Evolutionary conservation across 306 rosid genomes (phyloP).

Genomic region (Vicia faba): DNA sequence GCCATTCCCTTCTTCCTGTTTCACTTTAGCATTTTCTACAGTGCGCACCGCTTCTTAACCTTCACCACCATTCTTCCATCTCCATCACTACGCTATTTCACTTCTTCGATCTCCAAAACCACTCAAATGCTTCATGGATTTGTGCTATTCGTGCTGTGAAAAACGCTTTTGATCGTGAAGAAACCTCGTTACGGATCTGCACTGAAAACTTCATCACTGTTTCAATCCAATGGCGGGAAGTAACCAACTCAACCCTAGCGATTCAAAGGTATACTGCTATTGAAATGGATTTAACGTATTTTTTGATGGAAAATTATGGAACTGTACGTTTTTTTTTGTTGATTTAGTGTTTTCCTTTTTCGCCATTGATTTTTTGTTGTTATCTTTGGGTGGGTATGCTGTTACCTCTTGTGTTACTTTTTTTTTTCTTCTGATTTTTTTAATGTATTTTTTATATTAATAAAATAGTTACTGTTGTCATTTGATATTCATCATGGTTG

Average conservation of each 20-base stretch:
- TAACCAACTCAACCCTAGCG: conserved; percentile 67
- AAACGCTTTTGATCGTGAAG: conserved; percentile 12
- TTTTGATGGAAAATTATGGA: neutral
- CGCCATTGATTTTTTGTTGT: neutral
- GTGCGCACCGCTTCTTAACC: conserved; percentile 54
- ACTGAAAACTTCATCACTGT: neutral
- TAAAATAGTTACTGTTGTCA: conserved; percentile 3
- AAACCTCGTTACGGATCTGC: conserved; percentile 40
- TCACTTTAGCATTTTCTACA: conserved; percentile 53
- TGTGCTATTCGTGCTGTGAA: neutral
- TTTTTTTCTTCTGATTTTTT: neutral
- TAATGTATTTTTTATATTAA: neutral
- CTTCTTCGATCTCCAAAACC: neutral
- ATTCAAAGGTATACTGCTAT: conserved; percentile 55
- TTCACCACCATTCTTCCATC: conserved; percentile 33
- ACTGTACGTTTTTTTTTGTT: conserved; percentile 2
- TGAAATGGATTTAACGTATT: neutral
- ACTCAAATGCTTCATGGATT: neutral
- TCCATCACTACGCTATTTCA: neutral
- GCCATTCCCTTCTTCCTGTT: conserved; percentile 27
- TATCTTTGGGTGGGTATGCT: neutral
- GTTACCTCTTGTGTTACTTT: neutral
- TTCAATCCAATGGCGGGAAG: conserved; percentile 74
- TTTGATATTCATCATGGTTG: neutral
- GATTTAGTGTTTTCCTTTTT: conserved; percentile 18